Base-by-base conservation (phyloP, 176 grass and related monocot genomes). In the Triticum turgidum region DNA sequence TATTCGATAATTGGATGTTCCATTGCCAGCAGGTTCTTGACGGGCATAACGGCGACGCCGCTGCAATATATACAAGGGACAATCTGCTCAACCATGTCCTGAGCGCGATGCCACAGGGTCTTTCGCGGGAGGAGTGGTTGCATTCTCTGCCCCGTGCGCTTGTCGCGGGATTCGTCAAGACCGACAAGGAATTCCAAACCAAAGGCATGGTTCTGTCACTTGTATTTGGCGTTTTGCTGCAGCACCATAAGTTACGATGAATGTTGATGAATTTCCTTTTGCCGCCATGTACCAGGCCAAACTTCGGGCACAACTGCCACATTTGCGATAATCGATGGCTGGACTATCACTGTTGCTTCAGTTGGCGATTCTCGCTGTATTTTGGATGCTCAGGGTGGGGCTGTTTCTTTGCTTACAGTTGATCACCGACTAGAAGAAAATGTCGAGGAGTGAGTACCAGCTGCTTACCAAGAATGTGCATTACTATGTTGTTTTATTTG, bases 361-460 rank as follows among this genome's bases (percentile, higher is more conserved):
- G 96, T 98, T 82, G 96, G 96, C 1, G 96, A 98, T 75, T 98
- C 96, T 24, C 91, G 96, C 17, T 95, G 93, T 88, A 95, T 98
- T 87, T 95, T 98, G 75, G 96, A 98, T 89, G 73, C 96, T 71
- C 91, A 90, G 67, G 83, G 91, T 70, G 96, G 93, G 2, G 65
- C 80, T 59, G 91, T 98, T 87, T 98, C 91, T 91, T 83, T 93
- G 65, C 88, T 98, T 80, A 95, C 96, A 34, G 96, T 95, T 63
- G 96, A 98, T 85, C 96, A 98, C 79, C 87, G 96, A 59, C 84
- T 98, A 85, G 96, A 98, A 91, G 96, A 95, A 92, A 98, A 98
- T 91, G 69, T 86, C n/a, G 96, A 95, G 87, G 96, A 98, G 96
- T 98, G 82, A 69, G 93, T 95, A 81, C 49, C 72, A 61, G 9